Base-by-base conservation (phyloP, 805 yeast genomes). In the Metschnikowia peoriensis region DNA sequence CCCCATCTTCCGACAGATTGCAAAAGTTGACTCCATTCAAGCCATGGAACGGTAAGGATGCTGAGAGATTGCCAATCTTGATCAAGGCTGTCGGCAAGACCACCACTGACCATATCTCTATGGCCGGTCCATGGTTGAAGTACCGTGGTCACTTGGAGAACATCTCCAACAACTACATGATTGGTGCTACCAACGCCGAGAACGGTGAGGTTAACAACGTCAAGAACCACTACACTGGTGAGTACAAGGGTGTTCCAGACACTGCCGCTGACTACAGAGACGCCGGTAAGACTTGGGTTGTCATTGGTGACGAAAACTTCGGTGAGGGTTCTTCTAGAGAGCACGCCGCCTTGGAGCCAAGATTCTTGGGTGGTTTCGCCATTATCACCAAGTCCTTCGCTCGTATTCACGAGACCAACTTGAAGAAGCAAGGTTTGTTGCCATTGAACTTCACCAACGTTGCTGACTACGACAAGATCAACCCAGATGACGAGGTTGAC, bases 61-160 rank as follows among this genome's bases (percentile, higher is more conserved):
- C 96, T 66, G 71, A 74, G 62, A 80, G 81, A 70, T 78, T 93
- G 82, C 97, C 97, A 76, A 93, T 93, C 66, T 85, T 93, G 78
- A 89, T 93, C 78, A 93, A 94, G 81, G 89, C 97, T 63, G 80
- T 86, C 59, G 98, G 97, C 80, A 93, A 93, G 84, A 92, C 97
- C 74, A 93, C 99, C 67, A 93, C 99, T 66, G 99, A 93, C 81
- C 99, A 93, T 80, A 93, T 93, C 69, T 93, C 98, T 68, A 92
- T 90, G 96, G 99, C 99, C 71, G 99, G 99, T 79, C 97, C 98
- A 71, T 93, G 99, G 99, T 88, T 93, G 84, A 93, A 93, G 82
- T 93, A 93, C 93, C 89, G 97, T 83, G 99, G 99, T 78, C 99
- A 93, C 81, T 83, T 93, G 80, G 93, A 91, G 81, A 93, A 93